Evolutionary conservation across 1,284 basidiomycete species (phyloP).

Genomic region (Pseudozyma flocculosa): DNA sequence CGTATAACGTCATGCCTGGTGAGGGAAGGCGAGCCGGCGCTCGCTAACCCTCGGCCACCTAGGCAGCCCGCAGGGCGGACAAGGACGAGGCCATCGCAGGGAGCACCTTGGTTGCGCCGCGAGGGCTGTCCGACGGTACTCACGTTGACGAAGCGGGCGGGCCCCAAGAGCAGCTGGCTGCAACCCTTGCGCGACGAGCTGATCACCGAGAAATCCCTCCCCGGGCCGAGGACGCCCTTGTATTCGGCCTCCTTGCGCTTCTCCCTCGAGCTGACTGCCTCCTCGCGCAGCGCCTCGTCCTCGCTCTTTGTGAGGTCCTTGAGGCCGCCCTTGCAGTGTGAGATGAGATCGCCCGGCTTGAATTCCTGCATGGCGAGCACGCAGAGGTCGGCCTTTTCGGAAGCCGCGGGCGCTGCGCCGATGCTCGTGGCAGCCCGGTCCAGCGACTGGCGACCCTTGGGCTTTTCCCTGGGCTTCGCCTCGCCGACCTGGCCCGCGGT

Average conservation of each 20-base stretch:
- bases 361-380: conserved; percentile 79
- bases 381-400: conserved; percentile 82
- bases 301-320: conserved; percentile 58
- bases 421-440: conserved; percentile 32
- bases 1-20: too few species aligned
- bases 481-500: conserved; percentile 19
- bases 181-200: conserved; percentile 85
- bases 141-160: conserved; percentile 90
- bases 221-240: conserved; percentile 65
- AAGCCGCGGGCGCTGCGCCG: conserved; percentile 26
- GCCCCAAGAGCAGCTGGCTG: conserved; percentile 86
- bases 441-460: conserved; percentile 27
- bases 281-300: conserved; percentile 63
- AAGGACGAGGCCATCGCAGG: too few species aligned
- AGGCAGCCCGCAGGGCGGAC: too few species aligned
- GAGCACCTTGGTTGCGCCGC: too few species aligned
- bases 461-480: conserved; percentile 16
- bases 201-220: conserved; percentile 86
- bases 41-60: too few species aligned
- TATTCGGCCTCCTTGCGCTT: conserved; percentile 34
- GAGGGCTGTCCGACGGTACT: conserved; percentile 61
- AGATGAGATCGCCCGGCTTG: conserved; percentile 71
- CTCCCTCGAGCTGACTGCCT: conserved; percentile 65
- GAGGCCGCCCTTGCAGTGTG: conserved; percentile 67
- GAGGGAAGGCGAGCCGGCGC: too few species aligned